Evolutionary conservation across 129 eudicot genomes (phyloP), one percentile per base, ranked within the genome.

Genomic region (Centella asiatica): DNA sequence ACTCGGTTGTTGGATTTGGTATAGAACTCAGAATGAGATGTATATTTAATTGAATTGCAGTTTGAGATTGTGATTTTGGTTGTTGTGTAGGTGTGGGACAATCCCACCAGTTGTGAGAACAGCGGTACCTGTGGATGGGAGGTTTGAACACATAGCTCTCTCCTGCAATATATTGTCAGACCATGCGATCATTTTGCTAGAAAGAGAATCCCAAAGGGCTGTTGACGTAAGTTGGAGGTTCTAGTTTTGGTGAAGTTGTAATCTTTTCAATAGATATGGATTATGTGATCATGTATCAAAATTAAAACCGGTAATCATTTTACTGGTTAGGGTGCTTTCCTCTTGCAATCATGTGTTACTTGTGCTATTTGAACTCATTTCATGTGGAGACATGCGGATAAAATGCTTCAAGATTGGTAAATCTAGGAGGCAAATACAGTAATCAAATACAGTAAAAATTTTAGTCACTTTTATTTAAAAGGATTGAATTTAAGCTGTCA

Each of bases 101-200:
- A 72, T 82, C 31, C 65, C 79, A 24, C 99, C 99, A 1, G 72
- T 78, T 59, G 99, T 93, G 61, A 82, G 80, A 77, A 93, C 99
- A 44, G 95, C 96, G 11, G 95, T 93, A 20, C 99, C 99, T 17
- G 99, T 93, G 28, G 96, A 88, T 39, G 96, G 99, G 14, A 83
- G 99, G 69, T 93, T 93, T 64, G 99, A 93, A 82, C 96, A 93
- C 79, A 78, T 88, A 66, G 94, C 89, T 64, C 79, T 93, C 27
- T 93, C 99, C 0, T 93, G 93, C 68, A 81, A 93, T 72, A 60
- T 82, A 62, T 75, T 85, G 23, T 74, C 79, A 2, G 99, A 93
- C 71, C 99, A 93, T 72, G 80, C 85, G 17, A 93, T 93, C 65
- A 77, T 87, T 65, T 79, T 86, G 67, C 85, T 93, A 77, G 85